phyloP scores from a whole-genome alignment of 176 grass and related monocot genomes.

The Carex myosuroides region DNA sequence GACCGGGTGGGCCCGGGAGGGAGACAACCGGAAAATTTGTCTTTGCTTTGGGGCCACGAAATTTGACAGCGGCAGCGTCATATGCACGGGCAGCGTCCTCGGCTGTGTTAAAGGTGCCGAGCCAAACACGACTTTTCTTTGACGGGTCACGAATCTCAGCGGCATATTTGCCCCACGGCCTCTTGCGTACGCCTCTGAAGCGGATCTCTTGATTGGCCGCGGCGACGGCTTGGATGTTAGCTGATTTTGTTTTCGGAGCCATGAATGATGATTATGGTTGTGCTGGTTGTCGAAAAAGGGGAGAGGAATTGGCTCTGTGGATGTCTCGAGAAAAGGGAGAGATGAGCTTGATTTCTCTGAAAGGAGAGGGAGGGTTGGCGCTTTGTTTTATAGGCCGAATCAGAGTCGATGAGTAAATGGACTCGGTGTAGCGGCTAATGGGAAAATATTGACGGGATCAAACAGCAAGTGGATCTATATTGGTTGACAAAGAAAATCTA shows the following conservation, averaged over 20 bases:
- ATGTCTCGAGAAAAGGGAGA: not conserved
- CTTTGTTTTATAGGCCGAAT: not conserved
- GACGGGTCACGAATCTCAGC: slow-evolving; percentile 85
- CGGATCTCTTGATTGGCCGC: slow-evolving; percentile 33
- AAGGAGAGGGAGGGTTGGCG: not conserved
- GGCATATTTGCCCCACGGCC: slow-evolving; percentile 84
- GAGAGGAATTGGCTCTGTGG: not conserved
- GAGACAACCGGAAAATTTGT: slow-evolving; percentile 59
- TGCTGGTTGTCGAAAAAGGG: not conserved
- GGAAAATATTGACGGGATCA: not conserved
- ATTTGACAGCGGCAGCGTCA: slow-evolving; percentile 70
- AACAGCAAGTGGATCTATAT: not conserved
- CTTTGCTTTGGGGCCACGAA: slow-evolving; percentile 80
- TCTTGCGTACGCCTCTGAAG: slow-evolving; percentile 81
- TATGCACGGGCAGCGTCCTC: slow-evolving; percentile 78
- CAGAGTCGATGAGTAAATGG: slow-evolving; percentile 3
- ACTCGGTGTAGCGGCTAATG: not conserved
- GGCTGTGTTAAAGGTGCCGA: slow-evolving; percentile 95
- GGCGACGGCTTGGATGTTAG: not conserved
- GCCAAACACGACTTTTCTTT: slow-evolving; percentile 76
- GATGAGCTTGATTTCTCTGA: not conserved
- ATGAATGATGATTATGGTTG: slow-evolving; percentile 6
- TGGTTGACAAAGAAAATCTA: not conserved
- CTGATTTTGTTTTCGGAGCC: slow-evolving; percentile 40
- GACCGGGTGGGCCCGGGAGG: not conserved